Percentiles rank a stretch among this genome's conserved stretches.
These are phyloP conservation scores for Xenoacremonium recifei DNA, from an alignment of 2,329 filamentous ascomycete genomes.

Conservation along the genomic window DNA sequence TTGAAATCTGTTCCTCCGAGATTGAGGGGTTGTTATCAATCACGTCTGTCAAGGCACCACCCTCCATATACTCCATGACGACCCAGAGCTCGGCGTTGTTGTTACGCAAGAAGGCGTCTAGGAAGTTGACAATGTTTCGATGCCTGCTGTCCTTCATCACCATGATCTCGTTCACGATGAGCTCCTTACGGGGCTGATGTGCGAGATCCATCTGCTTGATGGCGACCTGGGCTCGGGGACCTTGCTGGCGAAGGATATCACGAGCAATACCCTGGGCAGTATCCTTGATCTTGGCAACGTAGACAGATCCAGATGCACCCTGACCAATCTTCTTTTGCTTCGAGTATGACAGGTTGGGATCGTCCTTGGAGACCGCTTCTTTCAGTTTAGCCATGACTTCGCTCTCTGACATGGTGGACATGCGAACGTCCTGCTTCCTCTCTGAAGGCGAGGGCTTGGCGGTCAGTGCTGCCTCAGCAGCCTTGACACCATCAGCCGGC, in stretches of 20 bases:
- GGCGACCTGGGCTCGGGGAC: conserved; percentile 82
- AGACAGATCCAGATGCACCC: conserved; percentile 95
- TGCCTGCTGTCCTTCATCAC: conserved; percentile 99
- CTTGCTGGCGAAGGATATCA: conserved; percentile 75
- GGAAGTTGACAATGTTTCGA: conserved; percentile 97
- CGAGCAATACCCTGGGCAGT: conserved; percentile 81
- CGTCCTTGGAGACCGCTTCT: conserved; percentile 92
- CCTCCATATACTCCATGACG: conserved; percentile 99
- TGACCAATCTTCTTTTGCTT: conserved; percentile 99
- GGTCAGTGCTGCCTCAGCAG: conserved; percentile 84
- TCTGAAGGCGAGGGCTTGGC: conserved; percentile 73
- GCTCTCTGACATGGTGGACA: conserved; percentile 96
- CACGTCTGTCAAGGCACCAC: conserved; percentile 93
- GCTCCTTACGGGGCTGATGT: conserved; percentile 93
- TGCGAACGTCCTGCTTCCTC: conserved; percentile 88
- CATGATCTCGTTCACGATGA: conserved; percentile 99
- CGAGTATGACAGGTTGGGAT: conserved; percentile 91
- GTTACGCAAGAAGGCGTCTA: conserved; percentile 94
- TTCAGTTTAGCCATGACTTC: conserved; percentile 97
- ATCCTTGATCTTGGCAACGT: conserved; percentile 94
- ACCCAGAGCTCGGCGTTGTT: conserved; percentile 97
- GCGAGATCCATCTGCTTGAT: conserved; percentile 99
- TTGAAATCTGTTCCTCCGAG: conserved; percentile 95
- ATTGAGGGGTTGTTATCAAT: conserved; percentile 97
- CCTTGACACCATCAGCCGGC: conserved; percentile 72